A percentile compares a stretch with the other conserved stretches of the same genome.
These are phyloP conservation scores for Aureobasidium sp. DNA, from an alignment of 2,329 filamentous ascomycete species.

Conservation along the genomic window DNA sequence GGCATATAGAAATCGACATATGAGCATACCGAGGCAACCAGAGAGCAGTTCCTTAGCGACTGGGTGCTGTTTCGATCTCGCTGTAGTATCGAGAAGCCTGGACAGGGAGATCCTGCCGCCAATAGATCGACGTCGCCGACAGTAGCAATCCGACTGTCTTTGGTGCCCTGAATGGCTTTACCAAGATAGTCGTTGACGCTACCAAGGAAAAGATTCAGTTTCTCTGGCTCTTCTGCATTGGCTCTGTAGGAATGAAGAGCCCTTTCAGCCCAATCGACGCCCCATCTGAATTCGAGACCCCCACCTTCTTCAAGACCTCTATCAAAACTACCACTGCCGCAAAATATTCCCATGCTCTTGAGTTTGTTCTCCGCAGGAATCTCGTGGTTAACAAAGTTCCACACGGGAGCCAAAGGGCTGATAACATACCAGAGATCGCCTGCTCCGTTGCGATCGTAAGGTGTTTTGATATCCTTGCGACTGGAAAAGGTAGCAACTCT, in stretches of 20 bases:
- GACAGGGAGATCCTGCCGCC: slow-evolving; percentile 68
- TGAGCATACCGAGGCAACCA: slow-evolving; percentile 69
- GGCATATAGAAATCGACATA: slow-evolving; percentile 70
- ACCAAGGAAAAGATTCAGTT: slow-evolving; percentile 55
- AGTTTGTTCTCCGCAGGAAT: slow-evolving; percentile 20
- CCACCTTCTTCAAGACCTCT: slow-evolving; percentile 67
- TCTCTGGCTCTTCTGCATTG: slow-evolving; percentile 44
- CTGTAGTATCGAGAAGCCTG: slow-evolving; percentile 65
- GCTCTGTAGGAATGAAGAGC: slow-evolving; percentile 70
- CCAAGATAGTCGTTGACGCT: slow-evolving; percentile 64
- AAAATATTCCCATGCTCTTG: slow-evolving; percentile 63
- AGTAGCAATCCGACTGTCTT: slow-evolving; percentile 42
- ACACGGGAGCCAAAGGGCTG: slow-evolving; percentile 29
- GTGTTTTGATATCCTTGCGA: slow-evolving; percentile 46
- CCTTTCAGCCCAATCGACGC: slow-evolving; percentile 57
- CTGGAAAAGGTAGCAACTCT: slow-evolving; percentile 50
- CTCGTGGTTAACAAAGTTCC: not conserved
- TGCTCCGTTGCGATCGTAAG: slow-evolving; percentile 59
- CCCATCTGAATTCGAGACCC: slow-evolving; percentile 57
- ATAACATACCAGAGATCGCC: slow-evolving; percentile 55
- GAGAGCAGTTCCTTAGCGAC: slow-evolving; percentile 64
- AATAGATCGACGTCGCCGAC: slow-evolving; percentile 63
- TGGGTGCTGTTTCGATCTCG: slow-evolving; percentile 45
- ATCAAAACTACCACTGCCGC: slow-evolving; percentile 71
- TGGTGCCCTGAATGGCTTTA: slow-evolving; percentile 47